Conservation (phyloP, 345 rosid species). For the Garcia nutans region DNA sequence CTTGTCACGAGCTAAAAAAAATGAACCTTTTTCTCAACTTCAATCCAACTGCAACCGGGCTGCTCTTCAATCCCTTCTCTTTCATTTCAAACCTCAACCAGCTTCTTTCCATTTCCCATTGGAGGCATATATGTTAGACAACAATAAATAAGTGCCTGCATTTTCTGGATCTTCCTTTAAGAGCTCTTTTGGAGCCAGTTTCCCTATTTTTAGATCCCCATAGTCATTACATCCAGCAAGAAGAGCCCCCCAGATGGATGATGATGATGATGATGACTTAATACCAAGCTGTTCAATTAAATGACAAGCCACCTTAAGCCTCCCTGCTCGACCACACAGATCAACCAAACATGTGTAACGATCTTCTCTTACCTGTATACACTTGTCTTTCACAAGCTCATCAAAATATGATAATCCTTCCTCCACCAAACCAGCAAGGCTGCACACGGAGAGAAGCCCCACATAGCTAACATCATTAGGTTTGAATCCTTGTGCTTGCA, state of each 20-base stretch:
- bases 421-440: slow-evolving; percentile 70
- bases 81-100: slow-evolving; percentile 55
- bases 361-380: slow-evolving; percentile 52
- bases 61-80: slow-evolving; percentile 60
- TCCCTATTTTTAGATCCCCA: slow-evolving; percentile 47
- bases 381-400: slow-evolving; percentile 45
- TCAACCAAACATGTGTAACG: slow-evolving; percentile 71
- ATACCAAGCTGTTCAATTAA: slow-evolving; percentile 33
- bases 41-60: slow-evolving; percentile 80
- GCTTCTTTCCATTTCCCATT: slow-evolving; percentile 55
- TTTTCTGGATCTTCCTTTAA: slow-evolving; percentile 52
- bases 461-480: slow-evolving; percentile 62
- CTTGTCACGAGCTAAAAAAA: slow-evolving; percentile 54
- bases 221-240: slow-evolving; percentile 64
- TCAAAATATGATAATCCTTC: slow-evolving; percentile 55
- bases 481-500: slow-evolving; percentile 50
- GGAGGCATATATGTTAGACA: slow-evolving; percentile 61
- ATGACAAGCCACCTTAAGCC: slow-evolving; percentile 48
- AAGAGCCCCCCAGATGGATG: slow-evolving; percentile 59
- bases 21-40: slow-evolving; percentile 40
- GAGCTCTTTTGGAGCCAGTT: slow-evolving; percentile 49
- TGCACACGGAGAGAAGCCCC: slow-evolving; percentile 65
- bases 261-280: slow-evolving; percentile 42
- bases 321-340: slow-evolving; percentile 69
- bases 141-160: slow-evolving; percentile 45